Percentiles rank a stretch among this genome's conserved stretches.
Conservation (phyloP, 495 filamentous ascomycete species). For the Xylaria venustula region DNA sequence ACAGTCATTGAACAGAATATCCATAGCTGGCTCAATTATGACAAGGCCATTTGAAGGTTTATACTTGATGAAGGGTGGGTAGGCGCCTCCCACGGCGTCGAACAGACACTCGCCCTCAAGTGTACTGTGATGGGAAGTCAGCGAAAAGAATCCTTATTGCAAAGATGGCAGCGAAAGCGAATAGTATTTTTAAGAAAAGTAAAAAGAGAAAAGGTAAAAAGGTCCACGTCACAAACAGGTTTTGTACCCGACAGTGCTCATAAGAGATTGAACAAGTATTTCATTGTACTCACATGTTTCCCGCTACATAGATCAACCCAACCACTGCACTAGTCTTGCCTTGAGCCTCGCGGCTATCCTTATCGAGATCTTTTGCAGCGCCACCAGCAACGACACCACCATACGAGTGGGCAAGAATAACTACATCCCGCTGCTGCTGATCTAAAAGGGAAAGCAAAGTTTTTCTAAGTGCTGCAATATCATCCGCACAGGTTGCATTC, state of each 20-base stretch:
- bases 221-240: too few species aligned
- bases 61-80: slow-evolving; percentile 11
- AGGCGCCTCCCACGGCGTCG: not conserved
- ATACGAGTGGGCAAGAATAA: slow-evolving; percentile 11
- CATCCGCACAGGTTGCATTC: not conserved
- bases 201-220: too few species aligned
- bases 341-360: not conserved
- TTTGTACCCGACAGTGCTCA: too few species aligned
- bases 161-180: too few species aligned
- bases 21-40: slow-evolving; percentile 5
- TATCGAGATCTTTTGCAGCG: slow-evolving; percentile 10
- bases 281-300: slow-evolving; percentile 2
- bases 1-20: slow-evolving; percentile 7
- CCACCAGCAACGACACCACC: slow-evolving; percentile 8
- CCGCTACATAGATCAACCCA: slow-evolving; percentile 4
- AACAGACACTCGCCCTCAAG: not conserved
- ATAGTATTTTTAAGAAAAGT: too few species aligned
- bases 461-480: not conserved
- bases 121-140: not conserved
- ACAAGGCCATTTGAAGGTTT: not conserved
- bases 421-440: not conserved
- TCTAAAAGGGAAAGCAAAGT: slow-evolving; percentile 5
- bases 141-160: not conserved
- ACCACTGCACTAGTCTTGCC: not conserved
- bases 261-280: not conserved